A percentile compares a stretch with the other conserved stretches of the same genome.
phyloP scores from a whole-genome alignment of 2,329 filamentous ascomycete genomes.

The Huntiella abstrusa region DNA sequence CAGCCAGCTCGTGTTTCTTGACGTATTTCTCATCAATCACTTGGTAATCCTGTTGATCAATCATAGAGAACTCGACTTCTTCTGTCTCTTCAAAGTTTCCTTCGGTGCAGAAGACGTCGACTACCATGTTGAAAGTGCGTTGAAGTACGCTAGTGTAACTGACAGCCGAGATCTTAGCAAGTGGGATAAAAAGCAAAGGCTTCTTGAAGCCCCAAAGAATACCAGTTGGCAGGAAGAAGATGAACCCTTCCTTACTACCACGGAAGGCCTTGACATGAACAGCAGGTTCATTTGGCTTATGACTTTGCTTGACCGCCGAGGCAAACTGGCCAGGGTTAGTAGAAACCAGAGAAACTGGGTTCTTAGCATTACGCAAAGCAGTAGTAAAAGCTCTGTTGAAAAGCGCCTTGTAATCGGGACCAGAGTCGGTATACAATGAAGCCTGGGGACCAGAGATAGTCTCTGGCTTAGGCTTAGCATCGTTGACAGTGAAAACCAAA shows the following conservation, averaged over 20 bases:
- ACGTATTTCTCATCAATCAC: conserved; percentile 46
- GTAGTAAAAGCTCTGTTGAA: conserved; percentile 41
- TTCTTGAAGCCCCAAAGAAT: conserved; percentile 57
- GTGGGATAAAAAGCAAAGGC: conserved; percentile 43
- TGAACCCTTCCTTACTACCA: conserved; percentile 48
- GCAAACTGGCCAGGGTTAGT: conserved; percentile 38
- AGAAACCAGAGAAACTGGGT: conserved; percentile 28
- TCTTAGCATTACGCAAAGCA: conserved; percentile 30
- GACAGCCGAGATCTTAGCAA: conserved; percentile 40
- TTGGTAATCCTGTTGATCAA: conserved; percentile 48
- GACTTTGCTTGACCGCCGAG: conserved; percentile 35
- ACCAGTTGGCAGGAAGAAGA: conserved; percentile 47
- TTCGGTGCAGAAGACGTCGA: conserved; percentile 35
- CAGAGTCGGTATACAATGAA: conserved; percentile 30
- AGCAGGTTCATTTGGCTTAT: conserved; percentile 41
- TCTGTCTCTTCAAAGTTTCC: conserved; percentile 24
- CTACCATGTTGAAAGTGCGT: conserved; percentile 48
- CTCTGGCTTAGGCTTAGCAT: conserved; percentile 40
- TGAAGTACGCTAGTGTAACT: conserved; percentile 50
- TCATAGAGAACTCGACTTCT: conserved; percentile 49
- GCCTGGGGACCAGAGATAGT: conserved; percentile 33
- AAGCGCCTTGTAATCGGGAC: conserved; percentile 38
- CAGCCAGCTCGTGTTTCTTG: conserved; percentile 39
- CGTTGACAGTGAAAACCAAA: conserved; percentile 44
- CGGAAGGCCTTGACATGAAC: conserved; percentile 48